A percentile compares a stretch with the other conserved stretches of the same genome.
Conservation (phyloP, 2,329 filamentous ascomycete species). For the Leptosphaerulina australis region DNA sequence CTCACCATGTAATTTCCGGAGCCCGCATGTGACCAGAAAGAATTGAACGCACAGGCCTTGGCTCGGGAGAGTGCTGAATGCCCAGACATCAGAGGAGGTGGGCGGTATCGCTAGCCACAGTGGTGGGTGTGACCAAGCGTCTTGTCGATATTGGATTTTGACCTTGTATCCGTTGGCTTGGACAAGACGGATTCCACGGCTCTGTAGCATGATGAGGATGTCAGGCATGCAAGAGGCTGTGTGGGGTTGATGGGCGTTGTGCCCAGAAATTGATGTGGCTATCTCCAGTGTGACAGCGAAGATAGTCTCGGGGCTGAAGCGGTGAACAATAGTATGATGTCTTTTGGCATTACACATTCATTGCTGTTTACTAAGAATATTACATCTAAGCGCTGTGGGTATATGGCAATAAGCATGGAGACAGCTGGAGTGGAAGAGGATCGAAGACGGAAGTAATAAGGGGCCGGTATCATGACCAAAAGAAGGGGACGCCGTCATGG, state of each 20-base stretch:
- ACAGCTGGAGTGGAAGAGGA: no score
- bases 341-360: background rate
- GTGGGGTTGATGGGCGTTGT: no score
- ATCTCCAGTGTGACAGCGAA: no score
- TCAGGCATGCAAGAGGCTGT: no score
- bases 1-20: no score
- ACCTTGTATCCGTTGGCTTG: background rate
- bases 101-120: no score
- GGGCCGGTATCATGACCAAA: background rate
- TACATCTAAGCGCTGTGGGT: constrained; percentile 7
- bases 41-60: no score
- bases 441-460: background rate
- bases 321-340: background rate
- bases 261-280: no score
- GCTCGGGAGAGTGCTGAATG: no score
- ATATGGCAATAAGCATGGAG: constrained; percentile 1
- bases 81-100: background rate
- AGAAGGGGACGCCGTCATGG: background rate
- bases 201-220: background rate
- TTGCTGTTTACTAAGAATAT: background rate
- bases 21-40: no score
- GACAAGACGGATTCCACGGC: constrained; percentile 5
- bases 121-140: background rate
- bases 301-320: no score
- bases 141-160: background rate